Evolutionary conservation across 495 filamentous ascomycete species (phyloP).

Genomic region (Tricharina praecox): DNA sequence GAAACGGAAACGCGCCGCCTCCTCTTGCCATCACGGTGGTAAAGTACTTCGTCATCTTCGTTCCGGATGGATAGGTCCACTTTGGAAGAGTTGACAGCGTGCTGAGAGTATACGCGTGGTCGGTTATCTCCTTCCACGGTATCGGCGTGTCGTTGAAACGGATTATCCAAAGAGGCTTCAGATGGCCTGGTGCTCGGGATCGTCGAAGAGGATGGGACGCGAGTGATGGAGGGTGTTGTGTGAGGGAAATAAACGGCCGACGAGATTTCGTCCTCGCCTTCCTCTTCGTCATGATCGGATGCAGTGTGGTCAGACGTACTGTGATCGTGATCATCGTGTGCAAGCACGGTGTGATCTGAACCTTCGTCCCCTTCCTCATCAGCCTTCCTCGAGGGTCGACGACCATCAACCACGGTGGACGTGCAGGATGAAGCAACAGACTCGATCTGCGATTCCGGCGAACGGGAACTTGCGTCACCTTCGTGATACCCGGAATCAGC

Average conservation of each 20-base stretch:
- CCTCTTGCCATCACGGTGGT: slow-evolving; percentile 12
- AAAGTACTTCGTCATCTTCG: slow-evolving; percentile 24
- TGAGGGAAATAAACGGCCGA: slow-evolving; percentile 90
- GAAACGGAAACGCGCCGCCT: slow-evolving; percentile 10
- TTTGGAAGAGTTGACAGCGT: slow-evolving; percentile 3
- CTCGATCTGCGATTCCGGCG: slow-evolving; percentile 5
- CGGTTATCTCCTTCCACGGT: neutral
- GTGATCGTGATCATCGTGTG: too few relatives aligned
- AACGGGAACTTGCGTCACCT: slow-evolving; percentile 1
- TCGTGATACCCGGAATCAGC: slow-evolving; percentile 8
- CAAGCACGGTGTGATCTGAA: slow-evolving; percentile 10
- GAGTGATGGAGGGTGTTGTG: slow-evolving; percentile 38
- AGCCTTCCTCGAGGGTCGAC: slow-evolving; percentile 11
- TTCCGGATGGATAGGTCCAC: slow-evolving; percentile 22
- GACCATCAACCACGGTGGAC: slow-evolving; percentile 9
- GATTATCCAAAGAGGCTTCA: neutral
- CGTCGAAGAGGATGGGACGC: neutral
- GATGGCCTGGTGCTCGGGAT: neutral
- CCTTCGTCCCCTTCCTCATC: slow-evolving; percentile 17
- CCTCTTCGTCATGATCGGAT: slow-evolving; percentile 34
- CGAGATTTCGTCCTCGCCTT: slow-evolving; percentile 81
- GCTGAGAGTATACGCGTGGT: neutral
- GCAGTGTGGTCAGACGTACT: slow-evolving; percentile 10
- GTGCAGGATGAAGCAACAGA: slow-evolving; percentile 3
- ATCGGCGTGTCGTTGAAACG: neutral